Base-by-base conservation (phyloP, 2,329 filamentous ascomycete species). In the Zasmidium cellare region DNA sequence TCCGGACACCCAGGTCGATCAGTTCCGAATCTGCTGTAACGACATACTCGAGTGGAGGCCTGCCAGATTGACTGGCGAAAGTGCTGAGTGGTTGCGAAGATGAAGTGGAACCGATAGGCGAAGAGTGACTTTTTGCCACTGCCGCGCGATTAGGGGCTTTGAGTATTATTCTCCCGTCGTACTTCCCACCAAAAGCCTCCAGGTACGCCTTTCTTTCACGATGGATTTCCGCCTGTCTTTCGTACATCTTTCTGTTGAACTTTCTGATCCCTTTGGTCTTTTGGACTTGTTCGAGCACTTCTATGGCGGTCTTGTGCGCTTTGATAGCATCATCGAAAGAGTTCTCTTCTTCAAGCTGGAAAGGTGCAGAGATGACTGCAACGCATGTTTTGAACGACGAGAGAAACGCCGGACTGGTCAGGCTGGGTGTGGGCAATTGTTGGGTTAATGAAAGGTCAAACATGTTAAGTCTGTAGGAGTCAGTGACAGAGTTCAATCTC, bases 361-460 rank as follows among this genome's bases (percentile, higher is more conserved):
- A 53, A 11, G 51, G 35, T 12, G 20, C 12, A 19, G 35, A 44
- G n/a, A 46, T 25, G 20, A 53, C 19, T 16, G 31, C n/a, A 38
- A 53, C 22, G 35, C 41, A 41, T 41, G 44, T 20, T 16, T 44
- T 41, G 31, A 41, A 45, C 3, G 51, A 53, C 19, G 44, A 18
- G 11, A 53, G 31, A 22, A 35, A 53, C 24, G 20, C 18, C 35
- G 22, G 35, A n/a, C 14, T n/a, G 45, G 51, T 41, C n/a, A 53
- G 41, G 16, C 31, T 45, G 14, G 19, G 22, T 18, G 51, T 23
- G 9, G 51, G 51, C 28, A 53, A 22, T 41, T 53, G 51, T 25
- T 53, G 51, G 11, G 51, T 53, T n/a, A 53, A 22, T 19, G 38
- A 24, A 14, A 53, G 51, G 23, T 53, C 51, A n/a, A 53, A 53